Evolutionary conservation across 148 eudicot genomes (phyloP).

Genomic region (Rheum nobile): DNA sequence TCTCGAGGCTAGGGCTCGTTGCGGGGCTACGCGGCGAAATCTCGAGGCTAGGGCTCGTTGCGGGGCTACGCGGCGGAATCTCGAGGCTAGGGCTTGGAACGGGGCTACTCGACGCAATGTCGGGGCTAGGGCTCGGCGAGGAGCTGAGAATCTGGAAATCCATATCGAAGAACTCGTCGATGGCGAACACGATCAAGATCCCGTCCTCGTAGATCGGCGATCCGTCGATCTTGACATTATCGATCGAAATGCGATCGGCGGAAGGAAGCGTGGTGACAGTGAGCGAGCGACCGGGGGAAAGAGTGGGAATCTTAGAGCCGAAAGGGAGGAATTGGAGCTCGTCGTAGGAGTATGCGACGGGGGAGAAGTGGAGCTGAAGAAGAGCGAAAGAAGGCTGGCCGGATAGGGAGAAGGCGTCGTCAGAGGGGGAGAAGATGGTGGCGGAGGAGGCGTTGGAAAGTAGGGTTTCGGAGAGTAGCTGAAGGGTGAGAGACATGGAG

Average conservation of each 20-base stretch:
- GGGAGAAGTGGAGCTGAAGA: constrained; percentile 55
- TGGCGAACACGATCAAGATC: constrained; percentile 24
- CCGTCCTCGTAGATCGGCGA: constrained; percentile 55
- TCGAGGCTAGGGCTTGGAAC: not conserved
- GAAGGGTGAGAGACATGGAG: constrained; percentile 55
- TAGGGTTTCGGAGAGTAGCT: constrained; percentile 28
- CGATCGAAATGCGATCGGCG: constrained; percentile 22
- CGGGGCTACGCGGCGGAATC: not conserved
- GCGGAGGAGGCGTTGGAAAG: constrained; percentile 18
- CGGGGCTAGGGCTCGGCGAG: not conserved
- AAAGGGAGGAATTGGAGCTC: constrained; percentile 46
- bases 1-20: not conserved
- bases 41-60: not conserved
- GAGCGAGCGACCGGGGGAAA: constrained; percentile 27
- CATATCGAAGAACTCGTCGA: constrained; percentile 33
- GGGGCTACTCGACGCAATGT: not conserved
- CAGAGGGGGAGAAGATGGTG: constrained; percentile 46
- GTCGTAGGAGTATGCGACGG: constrained; percentile 30
- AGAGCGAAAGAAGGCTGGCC: constrained; percentile 65
- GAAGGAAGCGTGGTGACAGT: constrained; percentile 25
- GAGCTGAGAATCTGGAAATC: constrained; percentile 10
- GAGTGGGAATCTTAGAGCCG: constrained; percentile 35
- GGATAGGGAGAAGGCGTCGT: constrained; percentile 18
- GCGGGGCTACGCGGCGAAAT: not conserved
- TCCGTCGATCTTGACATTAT: constrained; percentile 21